phyloP scores from a whole-genome alignment of 2,329 filamentous ascomycete species.

The Fusarium sarcochroum region DNA sequence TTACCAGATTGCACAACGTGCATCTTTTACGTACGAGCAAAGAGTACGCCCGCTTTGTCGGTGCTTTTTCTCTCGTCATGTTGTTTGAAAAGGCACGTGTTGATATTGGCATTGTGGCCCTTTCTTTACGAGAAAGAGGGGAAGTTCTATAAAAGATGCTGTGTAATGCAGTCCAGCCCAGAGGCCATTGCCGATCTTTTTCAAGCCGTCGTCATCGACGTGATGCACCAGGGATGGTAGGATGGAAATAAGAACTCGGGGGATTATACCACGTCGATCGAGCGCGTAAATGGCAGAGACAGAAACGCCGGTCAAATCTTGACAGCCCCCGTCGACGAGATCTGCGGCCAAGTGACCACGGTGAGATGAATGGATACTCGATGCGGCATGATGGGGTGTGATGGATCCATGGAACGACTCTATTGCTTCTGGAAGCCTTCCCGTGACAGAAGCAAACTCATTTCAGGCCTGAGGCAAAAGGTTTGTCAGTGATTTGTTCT shows the following conservation, averaged over 20 bases:
- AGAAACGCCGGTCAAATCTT: slow-evolving; percentile 35
- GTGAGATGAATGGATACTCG: slow-evolving; percentile 27
- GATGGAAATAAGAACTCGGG: slow-evolving; percentile 15
- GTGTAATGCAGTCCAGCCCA: slow-evolving; percentile 15
- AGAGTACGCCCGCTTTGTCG: slow-evolving; percentile 17
- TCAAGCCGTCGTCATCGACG: slow-evolving; percentile 34
- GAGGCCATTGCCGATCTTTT: slow-evolving; percentile 29
- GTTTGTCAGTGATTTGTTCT: slow-evolving; percentile 31
- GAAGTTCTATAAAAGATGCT: slow-evolving; percentile 16
- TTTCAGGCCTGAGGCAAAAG: slow-evolving; percentile 32
- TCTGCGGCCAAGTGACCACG: slow-evolving; percentile 37
- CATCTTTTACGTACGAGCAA: slow-evolving; percentile 40
- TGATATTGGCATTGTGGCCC: slow-evolving; percentile 13
- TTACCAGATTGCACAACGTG: slow-evolving; percentile 19
- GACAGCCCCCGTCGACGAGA: slow-evolving; percentile 39
- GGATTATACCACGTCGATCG: slow-evolving; percentile 28
- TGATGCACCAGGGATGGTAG: slow-evolving; percentile 11
- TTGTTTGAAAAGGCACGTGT: slow-evolving; percentile 29
- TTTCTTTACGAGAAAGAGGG: slow-evolving; percentile 26
- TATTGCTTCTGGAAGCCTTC: slow-evolving; percentile 42
- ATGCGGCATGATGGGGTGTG: slow-evolving; percentile 36
- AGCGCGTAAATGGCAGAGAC: slow-evolving; percentile 11
- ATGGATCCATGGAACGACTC: slow-evolving; percentile 40
- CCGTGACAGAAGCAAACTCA: slow-evolving; percentile 35
- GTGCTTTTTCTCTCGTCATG: slow-evolving; percentile 20